Evolutionary conservation across 148 eudicot genomes (phyloP).

Genomic region (Arbutus unedo): DNA sequence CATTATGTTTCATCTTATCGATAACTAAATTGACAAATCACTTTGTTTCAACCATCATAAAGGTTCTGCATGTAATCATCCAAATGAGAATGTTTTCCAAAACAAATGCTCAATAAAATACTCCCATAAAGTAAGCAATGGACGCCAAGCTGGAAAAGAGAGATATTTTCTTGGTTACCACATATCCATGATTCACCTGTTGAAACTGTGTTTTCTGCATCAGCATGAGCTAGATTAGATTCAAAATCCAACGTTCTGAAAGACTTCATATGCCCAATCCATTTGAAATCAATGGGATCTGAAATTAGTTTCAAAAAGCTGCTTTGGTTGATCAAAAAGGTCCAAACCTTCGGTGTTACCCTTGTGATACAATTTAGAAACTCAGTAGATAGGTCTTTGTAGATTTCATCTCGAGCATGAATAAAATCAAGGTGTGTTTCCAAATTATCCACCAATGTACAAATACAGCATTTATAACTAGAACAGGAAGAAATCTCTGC

Average conservation of each 20-base stretch:
- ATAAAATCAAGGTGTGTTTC: conserved; percentile 11
- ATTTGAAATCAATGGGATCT: conserved; percentile 47
- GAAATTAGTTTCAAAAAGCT: conserved; percentile 31
- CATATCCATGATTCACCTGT: conserved; percentile 10
- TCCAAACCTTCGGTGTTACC: conserved; percentile 44
- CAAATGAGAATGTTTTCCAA: conserved; percentile 29
- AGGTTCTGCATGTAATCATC: conserved; percentile 7
- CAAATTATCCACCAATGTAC: conserved; percentile 30
- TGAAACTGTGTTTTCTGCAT: not conserved
- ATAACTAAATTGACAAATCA: not conserved
- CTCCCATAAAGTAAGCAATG: conserved; percentile 61
- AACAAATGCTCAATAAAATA: conserved; percentile 42
- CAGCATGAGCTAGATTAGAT: not conserved
- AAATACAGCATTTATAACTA: conserved; percentile 20
- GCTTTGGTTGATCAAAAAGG: conserved; percentile 27
- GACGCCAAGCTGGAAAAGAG: conserved; percentile 35
- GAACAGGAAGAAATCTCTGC: not conserved
- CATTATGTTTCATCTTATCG: not conserved
- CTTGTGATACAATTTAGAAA: conserved; percentile 32
- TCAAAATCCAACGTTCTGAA: not conserved
- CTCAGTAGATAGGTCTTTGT: conserved; percentile 26
- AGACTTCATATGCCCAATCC: conserved; percentile 33
- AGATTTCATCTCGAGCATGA: conserved; percentile 18
- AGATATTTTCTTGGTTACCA: conserved; percentile 17
- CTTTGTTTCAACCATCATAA: conserved; percentile 1